Conservation (phyloP, 176 grass and related monocot genomes). For the Juncus inflexus region DNA sequence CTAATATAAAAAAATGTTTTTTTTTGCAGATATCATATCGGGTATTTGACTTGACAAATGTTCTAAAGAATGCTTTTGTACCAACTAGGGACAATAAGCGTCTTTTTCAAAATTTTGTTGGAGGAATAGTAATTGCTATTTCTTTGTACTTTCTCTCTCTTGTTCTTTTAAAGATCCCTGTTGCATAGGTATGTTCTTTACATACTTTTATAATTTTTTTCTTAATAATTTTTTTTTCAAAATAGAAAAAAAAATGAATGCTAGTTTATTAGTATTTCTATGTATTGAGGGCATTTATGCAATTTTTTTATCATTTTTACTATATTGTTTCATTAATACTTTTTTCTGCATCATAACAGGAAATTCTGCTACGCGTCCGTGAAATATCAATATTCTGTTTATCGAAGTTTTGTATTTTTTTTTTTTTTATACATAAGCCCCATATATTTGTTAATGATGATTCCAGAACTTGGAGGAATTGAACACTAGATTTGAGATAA, state of each 20-base stretch:
- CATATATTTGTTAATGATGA: constrained; percentile 5
- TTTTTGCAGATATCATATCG: constrained; percentile 69
- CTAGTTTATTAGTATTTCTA: too few relatives aligned
- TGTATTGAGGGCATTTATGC: background rate
- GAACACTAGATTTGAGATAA: constrained; percentile 14
- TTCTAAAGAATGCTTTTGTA: constrained; percentile 58
- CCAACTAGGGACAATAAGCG: constrained; percentile 77
- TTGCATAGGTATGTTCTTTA: constrained; percentile 56
- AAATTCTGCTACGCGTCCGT: constrained; percentile 6
- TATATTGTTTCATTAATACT: constrained; percentile 3
- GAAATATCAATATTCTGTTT: constrained; percentile 4
- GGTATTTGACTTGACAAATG: constrained; percentile 52
- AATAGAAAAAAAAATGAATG: background rate
- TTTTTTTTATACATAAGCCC: constrained; percentile 25
- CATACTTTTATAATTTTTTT: background rate
- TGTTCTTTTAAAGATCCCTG: constrained; percentile 66
- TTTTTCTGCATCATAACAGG: constrained; percentile 12
- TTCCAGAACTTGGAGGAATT: background rate
- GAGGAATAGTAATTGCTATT: constrained; percentile 49
- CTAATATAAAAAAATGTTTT: background rate
- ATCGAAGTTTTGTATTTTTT: constrained; percentile 12
- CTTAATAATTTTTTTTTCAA: background rate
- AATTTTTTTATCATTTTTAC: background rate
- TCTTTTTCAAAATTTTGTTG: constrained; percentile 71
- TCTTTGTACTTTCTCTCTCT: constrained; percentile 69